These are phyloP conservation scores for Anthostomella pinea DNA, from an alignment of 2,329 filamentous ascomycete species.

Conservation along the genomic window DNA sequence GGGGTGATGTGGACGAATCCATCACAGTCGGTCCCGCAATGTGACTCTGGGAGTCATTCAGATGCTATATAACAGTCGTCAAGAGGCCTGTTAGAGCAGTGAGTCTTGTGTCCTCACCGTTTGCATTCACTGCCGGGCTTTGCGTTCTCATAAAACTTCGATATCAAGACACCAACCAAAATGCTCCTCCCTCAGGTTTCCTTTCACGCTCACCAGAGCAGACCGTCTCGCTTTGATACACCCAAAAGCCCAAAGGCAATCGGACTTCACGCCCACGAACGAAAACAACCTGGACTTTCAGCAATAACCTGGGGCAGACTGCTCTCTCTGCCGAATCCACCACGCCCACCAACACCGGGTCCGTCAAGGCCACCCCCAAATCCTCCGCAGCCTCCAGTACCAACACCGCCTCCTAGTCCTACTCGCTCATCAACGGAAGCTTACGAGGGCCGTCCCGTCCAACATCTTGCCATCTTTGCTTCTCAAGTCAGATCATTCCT, in stretches of 20 bases:
- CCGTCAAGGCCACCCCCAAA: slow-evolving; percentile 25
- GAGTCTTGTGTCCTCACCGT: slow-evolving; percentile 8
- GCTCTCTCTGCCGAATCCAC: slow-evolving; percentile 21
- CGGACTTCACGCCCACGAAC: not conserved
- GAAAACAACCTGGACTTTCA: not conserved
- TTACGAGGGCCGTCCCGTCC: not conserved
- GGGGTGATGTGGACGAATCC: slow-evolving; percentile 21
- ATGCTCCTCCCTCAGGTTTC: too few relatives aligned
- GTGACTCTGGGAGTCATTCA: slow-evolving; percentile 11
- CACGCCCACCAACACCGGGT: slow-evolving; percentile 29
- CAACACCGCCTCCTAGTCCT: slow-evolving; percentile 31
- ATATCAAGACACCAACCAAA: too few relatives aligned
- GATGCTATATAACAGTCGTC: slow-evolving; percentile 22
- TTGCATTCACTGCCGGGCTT: too few relatives aligned
- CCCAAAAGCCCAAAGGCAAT: not conserved
- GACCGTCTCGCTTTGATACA: too few relatives aligned
- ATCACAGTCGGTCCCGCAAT: slow-evolving; percentile 16
- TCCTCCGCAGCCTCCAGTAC: slow-evolving; percentile 25
- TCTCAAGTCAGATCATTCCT: slow-evolving; percentile 7
- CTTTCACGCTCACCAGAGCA: too few relatives aligned
- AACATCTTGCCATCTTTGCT: slow-evolving; percentile 13
- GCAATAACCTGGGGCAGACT: not conserved
- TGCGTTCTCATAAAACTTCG: too few relatives aligned
- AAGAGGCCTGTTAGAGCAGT: slow-evolving; percentile 6
- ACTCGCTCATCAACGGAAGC: slow-evolving; percentile 4